Percentiles rank a stretch among this genome's conserved stretches.
Evolutionary conservation across 306 rosid species (phyloP).

Genomic region (Acacia crassicarpa): DNA sequence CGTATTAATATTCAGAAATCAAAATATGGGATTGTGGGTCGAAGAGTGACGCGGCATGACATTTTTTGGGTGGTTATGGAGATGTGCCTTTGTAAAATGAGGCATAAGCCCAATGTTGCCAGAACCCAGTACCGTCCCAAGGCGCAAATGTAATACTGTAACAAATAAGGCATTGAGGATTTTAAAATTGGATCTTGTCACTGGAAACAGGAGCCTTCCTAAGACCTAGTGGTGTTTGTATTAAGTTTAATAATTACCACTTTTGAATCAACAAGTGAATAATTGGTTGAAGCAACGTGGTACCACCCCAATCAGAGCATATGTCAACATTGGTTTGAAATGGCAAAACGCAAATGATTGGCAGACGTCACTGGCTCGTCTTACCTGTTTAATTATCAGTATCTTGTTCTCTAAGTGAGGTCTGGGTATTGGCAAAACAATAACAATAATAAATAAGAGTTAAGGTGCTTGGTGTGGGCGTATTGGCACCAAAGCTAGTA

Average conservation of each 20-base stretch:
- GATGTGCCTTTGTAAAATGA: neutral
- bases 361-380: neutral
- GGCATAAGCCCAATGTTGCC: neutral
- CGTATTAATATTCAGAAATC: neutral
- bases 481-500: neutral
- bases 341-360: conserved; percentile 24
- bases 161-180: neutral
- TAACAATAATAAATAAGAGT: no score
- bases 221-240: neutral
- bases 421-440: no score
- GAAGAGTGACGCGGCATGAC: neutral
- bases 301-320: neutral
- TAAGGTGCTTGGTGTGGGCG: no score
- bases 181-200: neutral
- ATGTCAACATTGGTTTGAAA: neutral
- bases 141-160: neutral
- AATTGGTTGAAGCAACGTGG: neutral
- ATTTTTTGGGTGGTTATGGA: neutral
- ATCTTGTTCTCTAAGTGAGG: no score
- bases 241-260: neutral
- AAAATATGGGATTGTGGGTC: neutral
- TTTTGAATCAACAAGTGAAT: neutral
- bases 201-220: neutral
- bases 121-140: neutral
- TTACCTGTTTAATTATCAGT: no score